Percentiles rank a stretch among this genome's conserved stretches.
These are phyloP conservation scores for Panellus pusillus DNA, from an alignment of 768 basidiomycete species.

Conservation along the genomic window DNA sequence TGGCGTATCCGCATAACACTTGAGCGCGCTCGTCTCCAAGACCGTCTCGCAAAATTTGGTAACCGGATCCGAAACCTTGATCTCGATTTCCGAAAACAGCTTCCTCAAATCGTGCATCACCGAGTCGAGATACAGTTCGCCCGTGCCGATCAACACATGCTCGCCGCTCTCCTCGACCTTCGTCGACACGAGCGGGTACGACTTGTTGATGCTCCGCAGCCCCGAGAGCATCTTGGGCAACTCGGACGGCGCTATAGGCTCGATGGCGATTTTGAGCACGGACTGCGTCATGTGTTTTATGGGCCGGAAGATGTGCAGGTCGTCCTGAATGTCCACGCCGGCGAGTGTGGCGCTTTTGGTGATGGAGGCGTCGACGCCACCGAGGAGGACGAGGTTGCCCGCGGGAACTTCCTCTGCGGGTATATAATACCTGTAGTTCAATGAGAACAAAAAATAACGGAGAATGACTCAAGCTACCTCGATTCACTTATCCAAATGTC, in stretches of 20 bases:
- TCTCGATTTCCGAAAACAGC: conserved; percentile 97
- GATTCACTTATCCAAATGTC: conserved; percentile 91
- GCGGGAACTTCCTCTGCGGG: conserved; percentile 86
- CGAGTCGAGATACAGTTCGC: conserved; percentile 95
- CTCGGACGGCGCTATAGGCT: conserved; percentile 96
- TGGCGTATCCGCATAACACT: conserved; percentile 98
- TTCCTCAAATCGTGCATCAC: conserved; percentile 94
- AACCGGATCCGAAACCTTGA: conserved; percentile 99
- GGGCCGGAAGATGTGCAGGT: conserved; percentile 93
- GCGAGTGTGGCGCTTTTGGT: conserved; percentile 92
- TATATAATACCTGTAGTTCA: conserved; percentile 72
- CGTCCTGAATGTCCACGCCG: conserved; percentile 70
- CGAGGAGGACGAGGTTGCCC: conserved; percentile 90
- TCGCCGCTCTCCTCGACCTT: conserved; percentile 99
- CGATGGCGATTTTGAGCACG: conserved; percentile 96
- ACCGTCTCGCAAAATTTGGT: conserved; percentile 99
- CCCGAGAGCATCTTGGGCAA: conserved; percentile 99
- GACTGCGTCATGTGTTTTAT: conserved; percentile 97
- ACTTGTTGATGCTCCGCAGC: conserved; percentile 95
- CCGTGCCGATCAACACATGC: conserved; percentile 95
- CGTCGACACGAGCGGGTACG: conserved; percentile 90
- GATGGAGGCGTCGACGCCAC: conserved; percentile 92
- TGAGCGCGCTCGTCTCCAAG: conserved; percentile 93
- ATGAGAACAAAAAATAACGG: conserved; percentile 6
- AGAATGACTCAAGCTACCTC: conserved; percentile 50